A percentile compares a stretch with the other conserved stretches of the same genome.
These are phyloP conservation scores for Borealophlyctis nickersoniae DNA, from an alignment of 192 early-diverging fungal genomes.

Conservation along the genomic window DNA sequence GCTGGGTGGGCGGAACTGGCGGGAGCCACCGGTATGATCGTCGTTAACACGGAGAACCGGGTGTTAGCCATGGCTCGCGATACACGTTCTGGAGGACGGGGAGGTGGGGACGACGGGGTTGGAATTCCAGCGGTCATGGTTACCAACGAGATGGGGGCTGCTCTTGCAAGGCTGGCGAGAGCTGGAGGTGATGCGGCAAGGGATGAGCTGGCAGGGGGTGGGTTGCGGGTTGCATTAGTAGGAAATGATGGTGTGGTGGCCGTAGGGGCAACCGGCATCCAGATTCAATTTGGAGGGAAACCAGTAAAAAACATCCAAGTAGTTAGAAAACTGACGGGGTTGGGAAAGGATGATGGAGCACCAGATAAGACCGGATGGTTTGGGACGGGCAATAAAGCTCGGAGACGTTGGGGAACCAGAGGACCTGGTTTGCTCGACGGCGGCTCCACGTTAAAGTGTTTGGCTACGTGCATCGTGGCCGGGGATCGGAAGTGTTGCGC, in stretches of 20 bases:
- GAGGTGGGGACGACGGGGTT: neutral
- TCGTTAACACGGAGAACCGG: constrained; percentile 26
- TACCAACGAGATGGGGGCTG: neutral
- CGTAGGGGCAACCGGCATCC: neutral
- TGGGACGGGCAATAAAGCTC: no score
- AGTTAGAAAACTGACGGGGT: neutral
- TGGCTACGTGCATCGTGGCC: no score
- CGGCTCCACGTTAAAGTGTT: no score
- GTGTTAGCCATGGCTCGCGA: constrained; percentile 31
- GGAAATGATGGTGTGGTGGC: neutral
- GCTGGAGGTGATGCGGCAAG: constrained; percentile 18
- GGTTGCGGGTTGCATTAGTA: constrained; percentile 2
- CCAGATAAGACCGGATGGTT: no score
- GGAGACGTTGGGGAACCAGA: no score
- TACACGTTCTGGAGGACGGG: constrained; percentile 4
- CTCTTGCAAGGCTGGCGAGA: no score
- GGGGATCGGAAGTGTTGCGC: no score
- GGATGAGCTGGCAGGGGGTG: neutral
- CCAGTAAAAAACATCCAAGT: constrained; percentile 11
- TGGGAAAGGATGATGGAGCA: no score
- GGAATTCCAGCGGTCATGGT: constrained; percentile 21
- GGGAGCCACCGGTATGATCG: constrained; percentile 37
- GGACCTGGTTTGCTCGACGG: no score
- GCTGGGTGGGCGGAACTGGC: constrained; percentile 26
- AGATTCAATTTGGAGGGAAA: constrained; percentile 14